phyloP scores from a whole-genome alignment of 2,329 filamentous ascomycete species.

The Biscogniauxia mediterranea region DNA sequence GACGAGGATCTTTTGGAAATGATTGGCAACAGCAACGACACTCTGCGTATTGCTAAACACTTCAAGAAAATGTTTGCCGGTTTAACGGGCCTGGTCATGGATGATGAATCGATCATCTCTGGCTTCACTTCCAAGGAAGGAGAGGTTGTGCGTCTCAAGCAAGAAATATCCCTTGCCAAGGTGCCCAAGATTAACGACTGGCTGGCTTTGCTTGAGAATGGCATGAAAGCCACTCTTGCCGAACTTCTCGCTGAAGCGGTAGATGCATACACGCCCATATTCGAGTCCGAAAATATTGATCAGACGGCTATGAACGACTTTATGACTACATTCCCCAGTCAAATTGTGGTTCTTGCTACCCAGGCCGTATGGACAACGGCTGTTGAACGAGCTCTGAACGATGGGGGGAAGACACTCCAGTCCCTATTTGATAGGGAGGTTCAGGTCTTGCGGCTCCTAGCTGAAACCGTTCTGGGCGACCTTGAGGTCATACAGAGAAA shows the following conservation, averaged over 20 bases:
- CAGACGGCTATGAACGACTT: constrained; percentile 71
- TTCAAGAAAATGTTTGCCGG: constrained; percentile 99
- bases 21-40: constrained; percentile 99
- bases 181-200: constrained; percentile 98
- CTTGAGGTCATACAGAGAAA: constrained; percentile 83
- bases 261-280: constrained; percentile 76
- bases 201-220: constrained; percentile 87
- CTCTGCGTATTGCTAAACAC: constrained; percentile 92
- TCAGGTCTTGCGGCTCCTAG: constrained; percentile 79
- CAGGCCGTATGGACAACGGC: constrained; percentile 92
- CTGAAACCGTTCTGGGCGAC: constrained; percentile 85
- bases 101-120: constrained; percentile 84
- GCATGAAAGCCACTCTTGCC: constrained; percentile 91
- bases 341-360: constrained; percentile 91
- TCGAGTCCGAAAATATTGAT: constrained; percentile 70
- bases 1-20: constrained; percentile 98
- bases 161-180: constrained; percentile 87
- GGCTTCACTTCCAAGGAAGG: constrained; percentile 95
- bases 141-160: constrained; percentile 83
- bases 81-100: constrained; percentile 83
- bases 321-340: constrained; percentile 80
- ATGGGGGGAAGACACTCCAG: constrained; percentile 68
- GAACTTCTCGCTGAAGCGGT: constrained; percentile 87
- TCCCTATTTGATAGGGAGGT: constrained; percentile 79
- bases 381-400: constrained; percentile 73